These are phyloP conservation scores for Bipolaris bicolor DNA, from an alignment of 2,329 filamentous ascomycete species.

Conservation along the genomic window DNA sequence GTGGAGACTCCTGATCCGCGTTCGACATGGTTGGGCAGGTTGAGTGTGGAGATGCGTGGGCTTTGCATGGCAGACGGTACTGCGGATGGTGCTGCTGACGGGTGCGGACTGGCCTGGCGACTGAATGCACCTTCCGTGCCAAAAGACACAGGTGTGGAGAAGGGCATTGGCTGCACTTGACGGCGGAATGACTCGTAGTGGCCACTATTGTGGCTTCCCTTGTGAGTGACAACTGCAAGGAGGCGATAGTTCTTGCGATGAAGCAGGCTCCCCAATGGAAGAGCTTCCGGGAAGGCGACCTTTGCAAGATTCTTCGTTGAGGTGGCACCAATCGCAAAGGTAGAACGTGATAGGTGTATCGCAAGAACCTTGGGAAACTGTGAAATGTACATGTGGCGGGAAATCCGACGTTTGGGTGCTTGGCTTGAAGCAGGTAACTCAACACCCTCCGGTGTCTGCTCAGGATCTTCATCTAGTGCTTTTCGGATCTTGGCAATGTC, in stretches of 20 bases:
- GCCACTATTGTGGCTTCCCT: constrained; percentile 92
- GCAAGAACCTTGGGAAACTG: constrained; percentile 88
- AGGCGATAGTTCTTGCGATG: constrained; percentile 82
- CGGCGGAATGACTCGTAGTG: constrained; percentile 97
- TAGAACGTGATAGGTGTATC: constrained; percentile 90
- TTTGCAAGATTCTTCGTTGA: constrained; percentile 96
- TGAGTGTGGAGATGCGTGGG: constrained; percentile 50
- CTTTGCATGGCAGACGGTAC: constrained; percentile 54
- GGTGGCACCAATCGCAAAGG: constrained; percentile 77
- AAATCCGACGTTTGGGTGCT: constrained; percentile 82
- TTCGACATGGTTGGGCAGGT: constrained; percentile 36
- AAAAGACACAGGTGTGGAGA: constrained; percentile 81
- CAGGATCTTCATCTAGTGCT: constrained; percentile 81
- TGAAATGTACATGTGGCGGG: constrained; percentile 85
- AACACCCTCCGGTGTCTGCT: constrained; percentile 74
- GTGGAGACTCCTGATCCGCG: constrained; percentile 29
- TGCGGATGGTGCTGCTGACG: constrained; percentile 50
- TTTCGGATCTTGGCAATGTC: constrained; percentile 70
- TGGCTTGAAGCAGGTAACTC: constrained; percentile 74
- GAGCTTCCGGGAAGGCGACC: constrained; percentile 85
- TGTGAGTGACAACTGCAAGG: constrained; percentile 87
- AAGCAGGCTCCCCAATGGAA: constrained; percentile 80
- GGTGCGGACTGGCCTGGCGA: constrained; percentile 57
- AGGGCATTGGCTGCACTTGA: constrained; percentile 79
- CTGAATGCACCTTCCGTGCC: constrained; percentile 77